Base-by-base conservation (phyloP, 1,284 basidiomycete genomes). In the Phylloboletellus chloephorus region DNA sequence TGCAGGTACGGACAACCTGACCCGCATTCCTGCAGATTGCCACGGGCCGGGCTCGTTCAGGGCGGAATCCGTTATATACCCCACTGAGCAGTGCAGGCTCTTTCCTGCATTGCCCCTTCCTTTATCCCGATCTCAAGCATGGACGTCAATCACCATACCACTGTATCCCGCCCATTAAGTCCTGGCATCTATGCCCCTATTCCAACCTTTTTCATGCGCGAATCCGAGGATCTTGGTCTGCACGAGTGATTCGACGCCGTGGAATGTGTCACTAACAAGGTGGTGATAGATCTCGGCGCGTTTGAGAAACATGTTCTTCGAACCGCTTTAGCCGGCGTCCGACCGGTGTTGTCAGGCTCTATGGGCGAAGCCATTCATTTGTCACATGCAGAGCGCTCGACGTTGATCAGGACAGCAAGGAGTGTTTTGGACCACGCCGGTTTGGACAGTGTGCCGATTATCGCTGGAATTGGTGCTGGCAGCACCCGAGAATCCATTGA, bases 281-380 rank as follows among this genome's bases (percentile, higher is more conserved):
- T 24, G 34, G n/a, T 26, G 25, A 33, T 44, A 90, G 91, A 94
- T 65, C 59, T 91, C 31, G 67, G 71, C 10, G 65, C 82, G 0
- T 86, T 92, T 56, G 72, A 82, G 55, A 66, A 67, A n/a, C 91
- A 94, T 66, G 72, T 91, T 35, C 66, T 80, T 36, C 74, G 74
- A 36, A 67, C 83, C 39, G 88, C 83, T 4, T 67, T 69, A 37
- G 84, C 82, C 13, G 88, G 88, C 28, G 82, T 90, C 47, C 73
- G 69, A 20, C 87, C 87, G 13, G 68, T 95, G 44, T 69, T 94
- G 34, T 77, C 81, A 35, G 91, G 91, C 15, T 83, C 84, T n/a
- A 85, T 84, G 78, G 81, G 87, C 54, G 85, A 88, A 65, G 89
- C 83, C 7, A 74, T 80, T 55, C 91, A 95, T 58, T 71, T 95